Evolutionary conservation across 2,329 filamentous ascomycete species (phyloP), one percentile per base, ranked within the genome.

Genomic region (Alternaria sp.): DNA sequence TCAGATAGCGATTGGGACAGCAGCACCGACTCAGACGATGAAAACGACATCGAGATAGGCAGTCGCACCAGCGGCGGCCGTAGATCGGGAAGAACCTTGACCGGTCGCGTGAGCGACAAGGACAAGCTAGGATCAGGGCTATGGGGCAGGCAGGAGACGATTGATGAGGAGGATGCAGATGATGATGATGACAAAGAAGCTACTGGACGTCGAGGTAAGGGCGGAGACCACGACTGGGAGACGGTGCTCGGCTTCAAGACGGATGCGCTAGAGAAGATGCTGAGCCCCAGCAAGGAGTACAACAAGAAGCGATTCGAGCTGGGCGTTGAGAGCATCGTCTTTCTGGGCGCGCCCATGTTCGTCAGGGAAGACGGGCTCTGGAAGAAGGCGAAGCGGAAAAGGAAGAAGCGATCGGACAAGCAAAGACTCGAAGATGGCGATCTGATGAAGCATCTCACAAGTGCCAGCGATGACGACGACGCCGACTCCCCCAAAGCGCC

Each of bases 281-380:
- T 81, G 27, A 77, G 70, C 57, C 79, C 79, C 8, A 67, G 65
- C 44, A 72, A 71, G 50, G 71, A 74, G 7, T 80, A 77, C 62
- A 80, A 80, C 57, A 81, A 80, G 72, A 66, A 73, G 27, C 69
- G 74, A 34, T 81, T 81, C 61, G 79, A 81, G 65, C 64, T 80
- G 10, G 78, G 78, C 2, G 75, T 80, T 4, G 79, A 81, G 62
- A 73, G 76, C 41, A 68, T 79, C 16, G 76, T 79, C 9, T 80
- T 80, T 54, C 69, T 81, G 2, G 78, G 79, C 27, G 76, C 76
- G n/a, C 79, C 79, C 25, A 80, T 79, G 74, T 81, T 79, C 63
- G 74, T 79, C n/a, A 65, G 78, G 20, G 78, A 79, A 3, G 78
- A 80, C 50, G 79, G 78, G 1, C 53, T 74, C 27, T 81, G 79